These are phyloP conservation scores for Salix koriyanagi DNA, from an alignment of 345 rosid species.

Conservation along the genomic window DNA sequence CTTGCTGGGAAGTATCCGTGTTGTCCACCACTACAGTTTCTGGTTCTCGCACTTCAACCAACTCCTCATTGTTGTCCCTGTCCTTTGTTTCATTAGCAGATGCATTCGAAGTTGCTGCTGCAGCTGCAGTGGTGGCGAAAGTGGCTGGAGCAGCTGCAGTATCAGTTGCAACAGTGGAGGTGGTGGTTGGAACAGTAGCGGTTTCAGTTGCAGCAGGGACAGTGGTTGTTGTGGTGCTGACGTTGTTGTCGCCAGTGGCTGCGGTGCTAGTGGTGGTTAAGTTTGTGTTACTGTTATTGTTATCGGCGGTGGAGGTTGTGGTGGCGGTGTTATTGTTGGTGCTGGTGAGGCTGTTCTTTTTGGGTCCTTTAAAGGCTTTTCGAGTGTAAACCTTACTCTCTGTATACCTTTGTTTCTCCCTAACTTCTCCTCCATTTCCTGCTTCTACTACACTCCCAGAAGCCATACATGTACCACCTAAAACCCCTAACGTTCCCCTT, in stretches of 20 bases:
- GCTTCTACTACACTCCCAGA: slow-evolving; percentile 71
- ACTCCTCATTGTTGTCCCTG: slow-evolving; percentile 12
- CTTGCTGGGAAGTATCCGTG: slow-evolving; percentile 28
- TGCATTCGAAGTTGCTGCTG: neutral
- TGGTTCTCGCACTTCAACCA: slow-evolving; percentile 30
- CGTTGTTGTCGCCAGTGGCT: neutral
- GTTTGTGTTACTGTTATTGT: neutral
- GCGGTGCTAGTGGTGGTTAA: neutral
- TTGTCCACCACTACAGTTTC: slow-evolving; percentile 35
- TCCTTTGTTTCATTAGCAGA: neutral
- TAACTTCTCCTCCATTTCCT: slow-evolving; percentile 34
- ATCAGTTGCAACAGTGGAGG: neutral
- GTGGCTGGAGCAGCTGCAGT: neutral
- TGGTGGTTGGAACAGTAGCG: neutral
- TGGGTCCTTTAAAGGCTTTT: slow-evolving; percentile 57
- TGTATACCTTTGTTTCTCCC: slow-evolving; percentile 58
- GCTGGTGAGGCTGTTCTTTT: slow-evolving; percentile 25
- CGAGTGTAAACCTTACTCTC: slow-evolving; percentile 74
- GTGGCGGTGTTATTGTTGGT: neutral
- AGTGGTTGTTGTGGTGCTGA: neutral
- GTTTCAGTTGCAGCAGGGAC: neutral
- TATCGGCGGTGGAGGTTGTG: neutral
- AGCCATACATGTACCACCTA: slow-evolving; percentile 74
- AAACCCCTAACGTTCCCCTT: slow-evolving; percentile 35
- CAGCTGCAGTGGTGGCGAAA: neutral